A percentile compares a stretch with the other conserved stretches of the same genome.
phyloP scores from a whole-genome alignment of 1,284 basidiomycete species.

The Cutaneotrichosporon sp. region DNA sequence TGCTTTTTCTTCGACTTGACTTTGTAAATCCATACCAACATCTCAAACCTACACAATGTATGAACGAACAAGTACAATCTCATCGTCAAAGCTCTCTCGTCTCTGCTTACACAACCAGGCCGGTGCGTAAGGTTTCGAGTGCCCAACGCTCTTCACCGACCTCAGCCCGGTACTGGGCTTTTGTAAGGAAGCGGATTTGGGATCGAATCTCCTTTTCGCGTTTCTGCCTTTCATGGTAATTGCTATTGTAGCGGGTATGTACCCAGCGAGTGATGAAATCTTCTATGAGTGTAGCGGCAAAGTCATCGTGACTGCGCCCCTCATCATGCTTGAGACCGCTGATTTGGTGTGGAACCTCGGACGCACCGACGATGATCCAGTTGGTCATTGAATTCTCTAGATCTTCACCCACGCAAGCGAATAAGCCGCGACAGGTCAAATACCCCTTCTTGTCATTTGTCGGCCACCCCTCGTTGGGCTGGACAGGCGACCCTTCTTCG shows the following conservation, averaged over 20 bases:
- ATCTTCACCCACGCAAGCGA: background rate
- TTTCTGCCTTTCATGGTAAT: no score
- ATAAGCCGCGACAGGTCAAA: background rate
- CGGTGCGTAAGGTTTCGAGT: no score
- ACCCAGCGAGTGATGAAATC: background rate
- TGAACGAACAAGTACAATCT: background rate
- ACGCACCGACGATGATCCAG: slow-evolving; percentile 1
- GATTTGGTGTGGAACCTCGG: background rate
- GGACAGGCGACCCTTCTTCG: background rate
- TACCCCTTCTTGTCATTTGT: background rate
- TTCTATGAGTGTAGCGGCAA: background rate
- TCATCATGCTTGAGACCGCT: background rate
- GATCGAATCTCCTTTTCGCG: no score
- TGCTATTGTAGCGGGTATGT: no score
- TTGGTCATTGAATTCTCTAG: background rate
- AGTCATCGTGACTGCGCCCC: background rate
- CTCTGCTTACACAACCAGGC: no score
- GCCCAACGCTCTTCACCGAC: no score
- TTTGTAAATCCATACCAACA: background rate
- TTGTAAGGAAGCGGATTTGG: no score
- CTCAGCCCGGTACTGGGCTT: no score
- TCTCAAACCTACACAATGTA: background rate
- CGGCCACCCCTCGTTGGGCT: background rate
- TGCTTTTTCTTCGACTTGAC: background rate
- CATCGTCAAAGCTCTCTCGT: no score